Conservation (phyloP, 345 rosid species). For the Psidium guajava region DNA sequence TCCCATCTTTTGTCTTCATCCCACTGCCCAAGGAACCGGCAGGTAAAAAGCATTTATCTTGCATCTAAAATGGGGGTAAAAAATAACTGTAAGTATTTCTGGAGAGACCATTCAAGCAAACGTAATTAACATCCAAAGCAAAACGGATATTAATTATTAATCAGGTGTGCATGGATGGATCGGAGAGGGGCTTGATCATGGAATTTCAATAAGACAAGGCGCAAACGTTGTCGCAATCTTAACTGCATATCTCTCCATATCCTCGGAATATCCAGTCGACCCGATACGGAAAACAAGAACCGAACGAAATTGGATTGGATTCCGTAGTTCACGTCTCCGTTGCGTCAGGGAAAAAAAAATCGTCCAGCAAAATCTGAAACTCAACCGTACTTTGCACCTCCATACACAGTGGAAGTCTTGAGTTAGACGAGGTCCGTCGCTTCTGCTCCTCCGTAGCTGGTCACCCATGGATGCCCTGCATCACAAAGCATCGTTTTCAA, state of each 20-base stretch:
- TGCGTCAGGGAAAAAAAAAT: no score
- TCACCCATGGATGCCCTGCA: constrained; percentile 31
- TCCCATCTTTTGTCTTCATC: background rate
- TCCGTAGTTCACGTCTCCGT: no score
- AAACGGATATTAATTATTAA: no score
- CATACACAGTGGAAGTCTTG: background rate
- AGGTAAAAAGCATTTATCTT: background rate
- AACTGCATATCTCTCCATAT: background rate
- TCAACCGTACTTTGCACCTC: background rate
- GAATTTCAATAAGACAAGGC: no score
- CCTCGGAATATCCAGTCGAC: background rate
- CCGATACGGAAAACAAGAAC: background rate
- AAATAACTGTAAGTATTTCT: background rate
- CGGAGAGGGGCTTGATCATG: no score
- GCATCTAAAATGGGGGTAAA: no score
- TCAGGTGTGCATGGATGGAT: no score
- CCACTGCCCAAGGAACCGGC: background rate
- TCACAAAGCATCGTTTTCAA: background rate
- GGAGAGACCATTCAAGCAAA: no score
- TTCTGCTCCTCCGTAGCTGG: background rate
- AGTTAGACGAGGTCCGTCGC: background rate
- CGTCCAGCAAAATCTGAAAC: no score
- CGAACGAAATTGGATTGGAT: background rate
- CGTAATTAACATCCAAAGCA: no score
- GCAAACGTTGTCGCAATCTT: background rate